A percentile compares a stretch with the other conserved stretches of the same genome.
These are phyloP conservation scores for Hericium rajendrae DNA, from an alignment of 768 basidiomycete species.

Conservation along the genomic window DNA sequence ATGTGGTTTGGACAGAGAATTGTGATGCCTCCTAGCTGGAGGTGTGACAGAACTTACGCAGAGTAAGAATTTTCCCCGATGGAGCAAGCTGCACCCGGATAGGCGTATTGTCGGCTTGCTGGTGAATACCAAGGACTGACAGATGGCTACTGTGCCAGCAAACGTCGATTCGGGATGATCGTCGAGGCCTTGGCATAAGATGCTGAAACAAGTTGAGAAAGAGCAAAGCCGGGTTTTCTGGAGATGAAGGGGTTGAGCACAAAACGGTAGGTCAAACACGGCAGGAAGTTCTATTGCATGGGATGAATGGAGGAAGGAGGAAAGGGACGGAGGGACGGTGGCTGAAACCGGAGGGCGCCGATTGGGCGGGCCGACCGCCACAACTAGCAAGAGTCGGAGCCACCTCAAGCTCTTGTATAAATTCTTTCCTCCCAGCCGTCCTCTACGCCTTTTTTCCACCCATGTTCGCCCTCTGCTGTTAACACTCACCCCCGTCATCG, in stretches of 20 bases:
- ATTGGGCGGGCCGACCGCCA: not conserved
- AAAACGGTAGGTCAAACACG: not conserved
- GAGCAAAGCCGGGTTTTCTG: not conserved
- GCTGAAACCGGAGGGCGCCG: not conserved
- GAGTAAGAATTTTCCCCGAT: too few relatives aligned
- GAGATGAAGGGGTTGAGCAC: not conserved
- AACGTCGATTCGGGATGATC: too few relatives aligned
- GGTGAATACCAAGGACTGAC: too few relatives aligned
- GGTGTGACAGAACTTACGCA: too few relatives aligned
- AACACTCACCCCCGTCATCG: not conserved
- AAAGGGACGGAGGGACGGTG: not conserved
- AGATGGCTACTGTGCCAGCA: too few relatives aligned
- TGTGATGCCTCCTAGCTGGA: too few relatives aligned
- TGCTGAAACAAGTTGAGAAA: too few relatives aligned
- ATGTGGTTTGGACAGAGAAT: too few relatives aligned
- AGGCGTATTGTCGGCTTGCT: too few relatives aligned
- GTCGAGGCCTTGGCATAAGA: too few relatives aligned
- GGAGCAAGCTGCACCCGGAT: too few relatives aligned
- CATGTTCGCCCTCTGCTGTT: slow-evolving; percentile 4
- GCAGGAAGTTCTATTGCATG: not conserved
- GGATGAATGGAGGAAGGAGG: not conserved
- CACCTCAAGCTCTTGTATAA: not conserved
- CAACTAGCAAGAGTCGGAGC: not conserved
- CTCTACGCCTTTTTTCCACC: not conserved
- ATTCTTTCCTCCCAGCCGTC: not conserved